Conservation (phyloP, 2,329 filamentous ascomycete genomes). For the Leptographium radiaticola region DNA sequence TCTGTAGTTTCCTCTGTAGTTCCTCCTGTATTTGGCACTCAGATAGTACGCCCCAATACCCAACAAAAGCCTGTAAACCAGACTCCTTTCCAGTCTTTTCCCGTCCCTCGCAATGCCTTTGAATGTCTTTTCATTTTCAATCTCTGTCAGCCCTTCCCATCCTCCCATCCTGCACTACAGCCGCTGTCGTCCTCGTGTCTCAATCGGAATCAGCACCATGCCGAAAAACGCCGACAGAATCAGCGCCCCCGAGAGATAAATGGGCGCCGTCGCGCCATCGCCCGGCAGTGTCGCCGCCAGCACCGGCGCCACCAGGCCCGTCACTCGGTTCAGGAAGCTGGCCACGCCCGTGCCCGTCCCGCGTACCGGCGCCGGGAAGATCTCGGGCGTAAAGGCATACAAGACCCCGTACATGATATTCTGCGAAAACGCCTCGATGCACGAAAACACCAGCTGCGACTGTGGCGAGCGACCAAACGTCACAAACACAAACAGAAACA, state of each 20-base stretch:
- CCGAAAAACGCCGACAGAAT: slow-evolving; percentile 46
- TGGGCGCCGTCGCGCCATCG: slow-evolving; percentile 42
- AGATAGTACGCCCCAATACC: no score
- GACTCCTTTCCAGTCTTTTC: no score
- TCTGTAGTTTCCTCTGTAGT: no score
- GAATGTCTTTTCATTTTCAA: no score
- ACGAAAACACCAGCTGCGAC: slow-evolving; percentile 52
- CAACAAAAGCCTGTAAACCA: no score
- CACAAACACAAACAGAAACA: slow-evolving; percentile 58
- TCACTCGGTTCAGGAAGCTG: slow-evolving; percentile 56
- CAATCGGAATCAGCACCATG: slow-evolving; percentile 48
- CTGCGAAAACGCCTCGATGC: slow-evolving; percentile 57
- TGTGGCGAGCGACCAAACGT: slow-evolving; percentile 40
- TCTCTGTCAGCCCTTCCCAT: no score
- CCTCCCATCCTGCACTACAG: slow-evolving; percentile 22
- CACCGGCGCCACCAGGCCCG: slow-evolving; percentile 55
- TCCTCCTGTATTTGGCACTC: no score
- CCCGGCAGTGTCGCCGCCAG: slow-evolving; percentile 49
- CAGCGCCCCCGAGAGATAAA: slow-evolving; percentile 42
- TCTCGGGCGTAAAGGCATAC: slow-evolving; percentile 65
- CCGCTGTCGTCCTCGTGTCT: slow-evolving; percentile 46
- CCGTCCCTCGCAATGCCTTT: no score
- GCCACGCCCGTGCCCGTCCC: slow-evolving; percentile 62
- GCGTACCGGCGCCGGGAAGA: slow-evolving; percentile 59
- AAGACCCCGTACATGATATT: slow-evolving; percentile 69